These are phyloP conservation scores for Xylaria sp. DNA, from an alignment of 495 filamentous ascomycete species.

Conservation along the genomic window DNA sequence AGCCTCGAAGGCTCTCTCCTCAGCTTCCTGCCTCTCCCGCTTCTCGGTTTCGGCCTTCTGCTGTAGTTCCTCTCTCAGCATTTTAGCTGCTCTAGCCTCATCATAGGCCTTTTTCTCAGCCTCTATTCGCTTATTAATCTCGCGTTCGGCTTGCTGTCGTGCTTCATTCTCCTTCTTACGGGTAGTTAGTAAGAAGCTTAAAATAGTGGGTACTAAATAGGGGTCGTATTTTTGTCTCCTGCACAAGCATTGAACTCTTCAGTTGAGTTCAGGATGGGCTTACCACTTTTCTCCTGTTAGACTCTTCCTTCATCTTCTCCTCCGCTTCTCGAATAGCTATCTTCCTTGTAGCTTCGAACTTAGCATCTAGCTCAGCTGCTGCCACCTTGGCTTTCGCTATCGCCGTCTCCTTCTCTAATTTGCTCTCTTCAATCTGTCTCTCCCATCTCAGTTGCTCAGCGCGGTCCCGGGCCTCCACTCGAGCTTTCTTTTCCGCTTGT, in stretches of 20 bases:
- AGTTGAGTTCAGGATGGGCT: background rate
- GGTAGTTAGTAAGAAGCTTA: background rate
- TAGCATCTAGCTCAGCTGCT: slow-evolving; percentile 40
- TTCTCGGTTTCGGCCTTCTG: slow-evolving; percentile 27
- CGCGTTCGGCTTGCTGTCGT: slow-evolving; percentile 47
- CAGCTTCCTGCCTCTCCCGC: slow-evolving; percentile 49
- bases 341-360: slow-evolving; percentile 35
- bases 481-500: slow-evolving; percentile 18
- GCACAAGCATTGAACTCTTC: background rate
- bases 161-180: slow-evolving; percentile 13
- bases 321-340: slow-evolving; percentile 27
- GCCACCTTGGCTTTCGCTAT: slow-evolving; percentile 30
- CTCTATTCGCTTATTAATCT: slow-evolving; percentile 37
- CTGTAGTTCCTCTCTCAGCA: slow-evolving; percentile 14
- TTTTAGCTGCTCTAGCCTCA: slow-evolving; percentile 9
- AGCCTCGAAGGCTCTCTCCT: background rate
- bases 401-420: slow-evolving; percentile 10
- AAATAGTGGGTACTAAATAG: background rate
- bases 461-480: slow-evolving; percentile 14
- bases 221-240: background rate
- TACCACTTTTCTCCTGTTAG: slow-evolving; percentile 11
- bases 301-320: slow-evolving; percentile 14
- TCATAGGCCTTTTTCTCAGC: slow-evolving; percentile 16
- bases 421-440: slow-evolving; percentile 29
- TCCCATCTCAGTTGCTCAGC: slow-evolving; percentile 29